Evolutionary conservation across 352 stramenopile genomes (phyloP), one percentile per base, ranked within the genome.

Genomic region (Hyaloperonospora arabidopsidis): DNA sequence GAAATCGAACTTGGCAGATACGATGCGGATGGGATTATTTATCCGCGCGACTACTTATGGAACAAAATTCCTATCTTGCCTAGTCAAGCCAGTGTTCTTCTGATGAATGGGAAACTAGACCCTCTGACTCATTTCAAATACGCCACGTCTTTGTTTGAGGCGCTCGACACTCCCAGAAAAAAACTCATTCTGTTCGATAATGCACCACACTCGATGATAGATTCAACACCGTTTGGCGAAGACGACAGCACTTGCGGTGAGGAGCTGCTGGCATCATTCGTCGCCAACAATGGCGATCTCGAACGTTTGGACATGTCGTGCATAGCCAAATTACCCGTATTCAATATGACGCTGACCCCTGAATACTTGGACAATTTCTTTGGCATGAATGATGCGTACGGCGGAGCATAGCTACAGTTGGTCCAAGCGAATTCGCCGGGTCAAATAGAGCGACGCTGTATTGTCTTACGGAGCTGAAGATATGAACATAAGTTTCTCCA

Each of bases 61-160:
- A 80, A 81, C 54, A 49, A 67, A 5, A 63, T 54, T 8, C 68
- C 71, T 7, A 59, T 36, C 7, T 73, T 81, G 28, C 67, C 73
- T 2, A 54, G 11, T 5, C 58, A 72, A 15, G 56, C 70, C 0
- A 79, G 63, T 35, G 73, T 84, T 14, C 34, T 86, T 5, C 29
- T 86, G 19, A 21, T 86, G 29, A 83, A 68, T 45, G 49, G 66
- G 15, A 78, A 73, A 38, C 13, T 86, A n/a, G 71, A 83, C 19
- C 60, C 73, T 3, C 64, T 79, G 54, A 81, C 71, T 2, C 68
- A 67, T 5, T 53, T 76, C 53, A 79, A 83, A 49, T 86, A 76
- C 29, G 73, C 72, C 6, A 51, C 71, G 29, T 67, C 59, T 10
- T 57, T 82, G 6, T 46, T 70, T 1, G 43, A 60, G 7, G 64